Conservation (phyloP, 1,284 basidiomycete species). For the Apiotrichum akiyoshidainum region DNA sequence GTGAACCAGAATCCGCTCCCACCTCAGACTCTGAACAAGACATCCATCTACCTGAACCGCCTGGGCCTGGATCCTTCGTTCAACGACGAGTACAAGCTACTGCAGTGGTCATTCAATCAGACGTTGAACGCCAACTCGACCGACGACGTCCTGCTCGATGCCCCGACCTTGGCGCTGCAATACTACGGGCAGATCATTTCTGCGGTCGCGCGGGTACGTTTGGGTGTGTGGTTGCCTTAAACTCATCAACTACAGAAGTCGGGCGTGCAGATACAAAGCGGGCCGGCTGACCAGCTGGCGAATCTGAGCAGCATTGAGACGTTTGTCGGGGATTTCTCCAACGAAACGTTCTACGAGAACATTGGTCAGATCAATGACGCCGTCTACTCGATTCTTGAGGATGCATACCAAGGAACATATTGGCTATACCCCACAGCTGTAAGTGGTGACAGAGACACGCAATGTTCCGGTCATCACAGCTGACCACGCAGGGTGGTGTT, state of each 20-base stretch:
- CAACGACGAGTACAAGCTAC: neutral
- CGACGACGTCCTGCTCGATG: neutral
- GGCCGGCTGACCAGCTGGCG: neutral
- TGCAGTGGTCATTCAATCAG: neutral
- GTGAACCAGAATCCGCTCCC: neutral
- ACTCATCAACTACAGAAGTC: no score
- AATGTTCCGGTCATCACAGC: neutral
- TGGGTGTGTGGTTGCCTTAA: no score
- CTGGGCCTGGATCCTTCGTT: neutral
- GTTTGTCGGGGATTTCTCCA: conserved; percentile 9
- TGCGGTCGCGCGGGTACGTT: no score
- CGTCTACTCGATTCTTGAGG: neutral
- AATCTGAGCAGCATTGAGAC: neutral
- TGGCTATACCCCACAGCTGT: conserved; percentile 37
- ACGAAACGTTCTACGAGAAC: conserved; percentile 9
- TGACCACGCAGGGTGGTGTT: conserved; percentile 13
- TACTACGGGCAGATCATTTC: neutral
- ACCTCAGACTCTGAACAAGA: neutral
- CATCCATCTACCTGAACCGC: neutral
- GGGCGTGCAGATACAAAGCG: neutral
- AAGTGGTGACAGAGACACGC: neutral
- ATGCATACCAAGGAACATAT: conserved; percentile 19
- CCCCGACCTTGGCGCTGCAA: neutral
- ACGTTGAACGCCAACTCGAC: neutral
- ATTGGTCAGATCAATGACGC: neutral